phyloP scores from a whole-genome alignment of 306 rosid genomes.

The Arachis stenosperma region DNA sequence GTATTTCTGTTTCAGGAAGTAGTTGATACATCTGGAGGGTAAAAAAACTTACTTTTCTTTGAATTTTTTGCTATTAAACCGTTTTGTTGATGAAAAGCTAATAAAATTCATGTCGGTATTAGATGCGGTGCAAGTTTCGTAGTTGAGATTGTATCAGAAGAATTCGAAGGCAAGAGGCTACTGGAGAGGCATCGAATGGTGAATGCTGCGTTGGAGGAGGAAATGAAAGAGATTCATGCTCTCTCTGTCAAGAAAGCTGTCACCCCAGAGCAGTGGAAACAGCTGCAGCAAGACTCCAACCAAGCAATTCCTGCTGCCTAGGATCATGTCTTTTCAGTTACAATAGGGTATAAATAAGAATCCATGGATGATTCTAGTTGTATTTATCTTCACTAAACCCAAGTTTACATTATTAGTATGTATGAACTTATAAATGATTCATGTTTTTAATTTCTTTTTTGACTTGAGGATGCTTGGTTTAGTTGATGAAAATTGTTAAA shows the following conservation, averaged over 20 bases:
- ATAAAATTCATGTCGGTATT: constrained; percentile 22
- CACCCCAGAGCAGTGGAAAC: constrained; percentile 94
- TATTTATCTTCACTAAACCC: not conserved
- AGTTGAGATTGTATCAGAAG: constrained; percentile 75
- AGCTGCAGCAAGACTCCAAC: constrained; percentile 67
- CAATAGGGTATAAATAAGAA: constrained; percentile 18
- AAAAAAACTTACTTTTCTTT: not conserved
- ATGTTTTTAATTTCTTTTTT: not conserved
- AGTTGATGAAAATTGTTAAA: not conserved
- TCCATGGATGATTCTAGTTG: constrained; percentile 27
- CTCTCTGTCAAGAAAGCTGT: constrained; percentile 87
- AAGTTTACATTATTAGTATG: not conserved
- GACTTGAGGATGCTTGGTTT: not conserved
- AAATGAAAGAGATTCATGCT: constrained; percentile 93
- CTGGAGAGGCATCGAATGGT: constrained; percentile 92
- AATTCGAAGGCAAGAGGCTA: constrained; percentile 86
- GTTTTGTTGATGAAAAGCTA: not conserved
- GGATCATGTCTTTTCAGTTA: constrained; percentile 31
- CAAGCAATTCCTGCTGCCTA: constrained; percentile 59
- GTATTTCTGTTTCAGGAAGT: constrained; percentile 77
- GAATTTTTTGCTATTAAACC: not conserved
- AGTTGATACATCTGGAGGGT: constrained; percentile 95
- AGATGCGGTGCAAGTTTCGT: constrained; percentile 90
- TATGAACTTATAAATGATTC: not conserved
- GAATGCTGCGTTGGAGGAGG: constrained; percentile 77